Percentiles rank a stretch among this genome's conserved stretches.
These are phyloP conservation scores for Perkinsus chesapeaki DNA, from an alignment of 169 alveolate species.

Conservation along the genomic window DNA sequence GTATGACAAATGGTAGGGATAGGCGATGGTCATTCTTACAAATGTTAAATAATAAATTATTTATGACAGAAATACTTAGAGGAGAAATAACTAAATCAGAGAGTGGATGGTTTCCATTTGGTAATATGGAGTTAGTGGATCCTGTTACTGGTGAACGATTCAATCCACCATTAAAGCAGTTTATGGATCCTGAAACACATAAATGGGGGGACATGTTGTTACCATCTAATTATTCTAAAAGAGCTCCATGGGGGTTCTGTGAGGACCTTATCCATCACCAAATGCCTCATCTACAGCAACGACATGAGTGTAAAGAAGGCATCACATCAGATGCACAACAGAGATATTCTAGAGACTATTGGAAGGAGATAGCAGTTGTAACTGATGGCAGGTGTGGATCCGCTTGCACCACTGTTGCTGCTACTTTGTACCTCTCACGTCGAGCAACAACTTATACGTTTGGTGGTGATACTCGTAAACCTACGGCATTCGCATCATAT, in stretches of 20 bases:
- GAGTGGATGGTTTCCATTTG: background rate
- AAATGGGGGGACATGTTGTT: background rate
- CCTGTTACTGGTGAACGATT: background rate
- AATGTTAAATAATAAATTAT: background rate
- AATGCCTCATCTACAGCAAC: background rate
- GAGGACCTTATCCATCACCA: background rate
- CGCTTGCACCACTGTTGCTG: background rate
- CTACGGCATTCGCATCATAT: background rate
- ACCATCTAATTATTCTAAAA: background rate
- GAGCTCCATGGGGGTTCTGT: background rate
- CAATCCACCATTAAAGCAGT: background rate
- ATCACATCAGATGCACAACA: no score
- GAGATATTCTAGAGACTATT: background rate
- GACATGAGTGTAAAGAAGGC: background rate
- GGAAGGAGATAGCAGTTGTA: background rate
- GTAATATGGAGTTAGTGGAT: background rate
- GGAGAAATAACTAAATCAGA: background rate
- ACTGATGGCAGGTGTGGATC: background rate
- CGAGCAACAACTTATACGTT: background rate
- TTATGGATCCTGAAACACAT: background rate
- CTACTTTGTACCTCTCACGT: background rate
- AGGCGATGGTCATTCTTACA: background rate
- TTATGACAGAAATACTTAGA: background rate
- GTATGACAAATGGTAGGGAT: background rate
- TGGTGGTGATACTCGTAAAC: background rate